These are phyloP conservation scores for Ophiostoma tasmaniense DNA, from an alignment of 2,329 filamentous ascomycete genomes.

Conservation along the genomic window DNA sequence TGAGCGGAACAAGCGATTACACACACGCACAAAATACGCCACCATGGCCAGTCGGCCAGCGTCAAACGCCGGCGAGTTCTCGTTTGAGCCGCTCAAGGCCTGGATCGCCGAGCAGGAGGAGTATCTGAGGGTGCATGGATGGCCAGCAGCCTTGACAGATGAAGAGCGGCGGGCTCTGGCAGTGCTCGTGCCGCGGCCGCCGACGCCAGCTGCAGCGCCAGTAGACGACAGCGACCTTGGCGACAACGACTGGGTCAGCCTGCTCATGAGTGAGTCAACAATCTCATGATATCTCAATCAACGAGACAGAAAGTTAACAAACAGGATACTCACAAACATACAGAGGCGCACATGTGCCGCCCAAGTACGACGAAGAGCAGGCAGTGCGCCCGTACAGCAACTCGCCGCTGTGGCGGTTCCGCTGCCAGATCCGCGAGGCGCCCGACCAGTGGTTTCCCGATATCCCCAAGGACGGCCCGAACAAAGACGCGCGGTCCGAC, in stretches of 20 bases:
- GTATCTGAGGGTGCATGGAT: conserved; percentile 26
- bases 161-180: conserved; percentile 28
- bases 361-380: conserved; percentile 23
- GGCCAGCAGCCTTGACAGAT: conserved; percentile 31
- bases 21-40: background rate
- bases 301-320: background rate
- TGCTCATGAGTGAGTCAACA: conserved; percentile 29
- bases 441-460: conserved; percentile 23
- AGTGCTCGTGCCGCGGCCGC: background rate
- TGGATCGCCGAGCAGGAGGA: conserved; percentile 36
- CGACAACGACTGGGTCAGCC: conserved; percentile 33
- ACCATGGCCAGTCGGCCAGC: background rate
- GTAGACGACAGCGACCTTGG: background rate
- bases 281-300: background rate
- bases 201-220: background rate
- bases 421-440: conserved; percentile 24
- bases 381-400: conserved; percentile 3
- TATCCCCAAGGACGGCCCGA: conserved; percentile 5
- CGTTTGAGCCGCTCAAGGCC: conserved; percentile 24
- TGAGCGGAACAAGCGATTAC: background rate
- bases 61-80: background rate
- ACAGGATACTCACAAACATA: conserved; percentile 27
- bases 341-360: conserved; percentile 9
- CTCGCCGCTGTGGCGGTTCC: conserved; percentile 23
- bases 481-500: conserved; percentile 26